Conservation (phyloP, 441 rosid species). For the Populus tomentosa region DNA sequence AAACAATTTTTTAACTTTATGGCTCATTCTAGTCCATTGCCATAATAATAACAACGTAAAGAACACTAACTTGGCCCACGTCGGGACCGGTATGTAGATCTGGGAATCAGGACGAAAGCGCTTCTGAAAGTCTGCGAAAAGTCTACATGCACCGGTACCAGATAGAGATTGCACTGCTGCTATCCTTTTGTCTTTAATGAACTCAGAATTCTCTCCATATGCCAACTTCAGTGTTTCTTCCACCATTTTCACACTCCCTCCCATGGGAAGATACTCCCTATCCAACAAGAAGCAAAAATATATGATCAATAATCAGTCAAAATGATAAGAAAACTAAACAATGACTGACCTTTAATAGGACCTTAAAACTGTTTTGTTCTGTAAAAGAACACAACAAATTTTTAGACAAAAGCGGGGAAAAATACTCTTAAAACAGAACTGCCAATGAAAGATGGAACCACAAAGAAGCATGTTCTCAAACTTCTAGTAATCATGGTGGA, state of each 20-base stretch:
- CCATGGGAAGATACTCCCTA: constrained; percentile 99
- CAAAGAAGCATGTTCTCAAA: not conserved
- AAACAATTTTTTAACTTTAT: not conserved
- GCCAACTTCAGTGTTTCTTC: constrained; percentile 90
- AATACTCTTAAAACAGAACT: constrained; percentile 8
- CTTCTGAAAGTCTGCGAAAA: constrained; percentile 94
- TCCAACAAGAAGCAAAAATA: not conserved
- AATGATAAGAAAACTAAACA: not conserved
- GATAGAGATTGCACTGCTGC: constrained; percentile 93
- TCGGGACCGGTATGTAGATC: constrained; percentile 86
- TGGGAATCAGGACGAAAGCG: constrained; percentile 82
- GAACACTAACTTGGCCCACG: constrained; percentile 87
- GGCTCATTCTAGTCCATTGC: not conserved
- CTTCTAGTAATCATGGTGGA: not conserved
- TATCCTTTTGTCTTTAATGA: constrained; percentile 70
- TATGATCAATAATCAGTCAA: not conserved
- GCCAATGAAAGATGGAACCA: not conserved
- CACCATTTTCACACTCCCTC: constrained; percentile 88
- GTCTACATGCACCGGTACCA: constrained; percentile 93
- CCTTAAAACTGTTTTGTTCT: not conserved
- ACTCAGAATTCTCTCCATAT: constrained; percentile 79
- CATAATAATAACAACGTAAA: not conserved
- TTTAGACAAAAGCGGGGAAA: not conserved
- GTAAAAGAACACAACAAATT: not conserved
- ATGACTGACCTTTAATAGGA: not conserved